A percentile compares a stretch with the other conserved stretches of the same genome.
Evolutionary conservation across 1,284 basidiomycete genomes (phyloP).

Genomic region (Sanghuangporus baumii): DNA sequence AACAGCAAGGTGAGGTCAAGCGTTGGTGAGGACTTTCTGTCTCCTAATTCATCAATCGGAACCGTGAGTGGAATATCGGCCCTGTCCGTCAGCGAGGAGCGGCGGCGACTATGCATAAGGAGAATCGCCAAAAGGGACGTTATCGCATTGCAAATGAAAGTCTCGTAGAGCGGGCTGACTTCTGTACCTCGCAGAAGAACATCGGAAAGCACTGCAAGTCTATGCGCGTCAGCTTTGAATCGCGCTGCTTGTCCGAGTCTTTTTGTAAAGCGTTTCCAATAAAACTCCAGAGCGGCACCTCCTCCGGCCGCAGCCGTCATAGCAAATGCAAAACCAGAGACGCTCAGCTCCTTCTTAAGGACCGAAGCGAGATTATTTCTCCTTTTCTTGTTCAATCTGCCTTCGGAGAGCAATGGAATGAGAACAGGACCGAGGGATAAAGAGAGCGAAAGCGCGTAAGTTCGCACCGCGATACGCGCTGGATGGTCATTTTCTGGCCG

Average conservation of each 20-base stretch:
- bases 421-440: slow-evolving; percentile 62
- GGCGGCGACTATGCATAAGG: slow-evolving; percentile 48
- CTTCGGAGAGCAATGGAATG: slow-evolving; percentile 42
- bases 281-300: slow-evolving; percentile 43
- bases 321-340: slow-evolving; percentile 62
- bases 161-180: slow-evolving; percentile 34
- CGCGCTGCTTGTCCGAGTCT: slow-evolving; percentile 6
- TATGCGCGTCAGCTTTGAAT: not conserved
- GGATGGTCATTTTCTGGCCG: slow-evolving; percentile 37
- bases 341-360: slow-evolving; percentile 48
- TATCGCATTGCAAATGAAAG: slow-evolving; percentile 52
- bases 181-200: not conserved
- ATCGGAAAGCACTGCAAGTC: not conserved
- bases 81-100: slow-evolving; percentile 13
- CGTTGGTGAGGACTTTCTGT: slow-evolving; percentile 41
- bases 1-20: slow-evolving; percentile 64
- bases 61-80: slow-evolving; percentile 19
- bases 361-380: slow-evolving; percentile 33
- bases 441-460: slow-evolving; percentile 60
- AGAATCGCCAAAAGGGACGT: slow-evolving; percentile 51
- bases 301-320: slow-evolving; percentile 60
- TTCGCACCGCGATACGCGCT: slow-evolving; percentile 53
- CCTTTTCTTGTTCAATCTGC: slow-evolving; percentile 23
- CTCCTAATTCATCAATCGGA: slow-evolving; percentile 15
- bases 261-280: slow-evolving; percentile 36